Base-by-base conservation (phyloP, 495 filamentous ascomycete species). In the Astrothelium subdiscretum region DNA sequence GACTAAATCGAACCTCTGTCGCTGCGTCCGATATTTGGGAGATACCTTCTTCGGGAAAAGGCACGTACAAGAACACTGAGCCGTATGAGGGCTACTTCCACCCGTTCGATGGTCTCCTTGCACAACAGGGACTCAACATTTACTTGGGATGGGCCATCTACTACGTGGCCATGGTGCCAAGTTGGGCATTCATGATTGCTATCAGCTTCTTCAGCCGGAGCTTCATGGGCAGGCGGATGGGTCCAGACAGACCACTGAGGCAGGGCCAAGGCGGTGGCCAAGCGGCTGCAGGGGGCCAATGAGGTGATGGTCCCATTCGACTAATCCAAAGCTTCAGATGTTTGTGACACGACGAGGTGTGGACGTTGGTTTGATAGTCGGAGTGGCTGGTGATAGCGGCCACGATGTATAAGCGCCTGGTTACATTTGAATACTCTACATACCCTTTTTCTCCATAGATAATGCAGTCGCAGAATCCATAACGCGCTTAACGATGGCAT, bases 161-260 rank as follows among this genome's bases (percentile, higher is more conserved):
- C 63, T 79, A 61, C 24, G 78, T 87, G 63, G 70, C 77, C 13
- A 70, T 77, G 71, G 72, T 87, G 38, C 85, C 85, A 4, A 84
- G 77, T 66, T 95, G 88, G 88, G 72, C 77, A 59, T 80, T 87
- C 66, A 89, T 97, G 94, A 81, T 97, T 65, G 71, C 80, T 35
- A 83, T 97, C 66, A 89, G 86, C 63, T 83, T 97, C 67, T 70
- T 91, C 64, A 94, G 86, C 79, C 81, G 91, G 67, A 81, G 78
- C 42, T 78, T 96, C 71, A 96, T 96, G 94, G 29, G 22, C 48
- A 54, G 48, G 48, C 48, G 48, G 6, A 54, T 54, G 48, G 48
- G 48, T 54, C 48, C 20, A 8, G 48, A 54, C 20, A 54, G 48
- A 15, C 48, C 48, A 15, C 29, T 54, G 24, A 54, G 48, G 24